Evolutionary conservation across 768 basidiomycete genomes (phyloP), one percentile per base, ranked within the genome.

Genomic region (Agaricus sinodeliciosus): DNA sequence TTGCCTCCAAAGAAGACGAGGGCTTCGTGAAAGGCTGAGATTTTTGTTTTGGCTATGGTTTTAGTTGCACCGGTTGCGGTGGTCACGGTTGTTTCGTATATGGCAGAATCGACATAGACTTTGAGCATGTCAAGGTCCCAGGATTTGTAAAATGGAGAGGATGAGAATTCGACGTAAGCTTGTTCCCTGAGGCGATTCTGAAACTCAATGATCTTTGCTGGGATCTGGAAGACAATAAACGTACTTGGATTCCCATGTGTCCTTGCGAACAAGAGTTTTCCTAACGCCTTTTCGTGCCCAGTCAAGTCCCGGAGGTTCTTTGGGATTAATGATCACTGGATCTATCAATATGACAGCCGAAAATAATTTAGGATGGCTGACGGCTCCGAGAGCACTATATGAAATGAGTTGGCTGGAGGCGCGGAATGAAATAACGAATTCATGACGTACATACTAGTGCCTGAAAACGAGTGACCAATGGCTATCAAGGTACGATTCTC

Each of bases 401-500:
- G 16, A 8, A 28, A n/a, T n/a, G 44, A 16, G 22, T n/a, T 6
- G 43, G 16, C 43, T 44, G 28, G 18, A 45, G 43, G 11, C 9
- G 15, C 11, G 28, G 11, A 22, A 25, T 19, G 27, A 45, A 19
- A 8, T 27, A 22, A 35, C 13, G 27, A 3, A 9, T 28, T 34
- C 28, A 15, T 12, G 18, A 73, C 87, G 59, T 62, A 90, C 83
- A 80, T 75, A 1, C 81, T 81, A 60, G 82, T 84, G 2, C 87
- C 92, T 18, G 93, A 89, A 48, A 89, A 82, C 0, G 90, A 94
- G 62, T 96, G 94, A 0, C 90, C 92, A 2, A 91, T 69, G 5
- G 73, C 79, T 18, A 92, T 72, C 3, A 93, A 59, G 12, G 66
- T 78, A 27, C 85, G 77, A 4, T 69, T 56, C 3, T 44, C 55